These are phyloP conservation scores for Vachellia collinsii DNA, from an alignment of 306 rosid genomes.

Conservation along the genomic window DNA sequence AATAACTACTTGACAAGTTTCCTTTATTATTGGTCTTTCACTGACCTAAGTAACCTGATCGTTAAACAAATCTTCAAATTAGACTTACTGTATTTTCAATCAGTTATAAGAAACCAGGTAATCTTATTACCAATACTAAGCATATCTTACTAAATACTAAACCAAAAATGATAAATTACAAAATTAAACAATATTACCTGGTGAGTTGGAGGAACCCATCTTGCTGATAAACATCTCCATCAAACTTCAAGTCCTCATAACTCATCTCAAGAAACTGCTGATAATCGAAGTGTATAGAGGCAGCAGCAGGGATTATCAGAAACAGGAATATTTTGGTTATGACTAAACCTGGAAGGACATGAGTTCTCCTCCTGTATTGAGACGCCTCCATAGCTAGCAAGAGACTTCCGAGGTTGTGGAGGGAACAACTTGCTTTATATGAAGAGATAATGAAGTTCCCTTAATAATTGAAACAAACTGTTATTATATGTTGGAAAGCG, in stretches of 20 bases:
- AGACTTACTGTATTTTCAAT: neutral
- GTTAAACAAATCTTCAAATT: neutral
- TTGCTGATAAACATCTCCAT: slow-evolving; percentile 26
- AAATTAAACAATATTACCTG: neutral
- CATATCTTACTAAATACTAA: neutral
- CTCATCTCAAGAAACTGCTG: neutral
- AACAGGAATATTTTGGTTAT: neutral
- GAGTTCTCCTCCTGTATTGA: neutral
- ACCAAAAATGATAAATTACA: neutral
- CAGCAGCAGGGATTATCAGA: neutral
- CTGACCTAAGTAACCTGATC: neutral
- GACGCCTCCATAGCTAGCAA: slow-evolving; percentile 2
- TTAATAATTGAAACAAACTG: neutral
- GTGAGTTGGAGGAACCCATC: slow-evolving; percentile 32
- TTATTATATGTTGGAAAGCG: neutral
- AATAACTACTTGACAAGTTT: neutral
- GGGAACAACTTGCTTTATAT: neutral
- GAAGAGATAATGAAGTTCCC: neutral
- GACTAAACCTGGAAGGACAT: neutral
- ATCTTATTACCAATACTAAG: neutral
- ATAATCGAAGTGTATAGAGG: slow-evolving; percentile 10
- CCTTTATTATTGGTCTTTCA: neutral
- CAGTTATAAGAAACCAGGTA: neutral
- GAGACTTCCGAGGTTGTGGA: neutral
- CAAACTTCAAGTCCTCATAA: slow-evolving; percentile 4